Evolutionary conservation across 2,329 filamentous ascomycete genomes (phyloP), one percentile per base, ranked within the genome.

Genomic region (Scedosporium apiospermum): DNA sequence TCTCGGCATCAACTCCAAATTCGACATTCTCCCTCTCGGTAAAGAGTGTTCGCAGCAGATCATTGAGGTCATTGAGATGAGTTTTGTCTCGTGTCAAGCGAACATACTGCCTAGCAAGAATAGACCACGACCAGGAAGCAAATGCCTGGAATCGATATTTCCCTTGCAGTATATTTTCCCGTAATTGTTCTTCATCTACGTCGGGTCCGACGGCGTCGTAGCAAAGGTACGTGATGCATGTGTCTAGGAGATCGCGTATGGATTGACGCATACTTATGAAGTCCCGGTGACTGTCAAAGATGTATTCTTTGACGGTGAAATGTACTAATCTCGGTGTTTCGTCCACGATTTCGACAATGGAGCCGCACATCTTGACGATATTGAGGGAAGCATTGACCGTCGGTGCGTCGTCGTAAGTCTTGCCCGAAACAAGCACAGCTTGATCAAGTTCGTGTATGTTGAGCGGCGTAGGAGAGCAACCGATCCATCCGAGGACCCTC

Each of bases 281-380:
- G 14, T 63, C 21, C 26, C 34, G 12, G 23, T 46, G 16, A 2
- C 16, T 14, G 9, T 60, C 41, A n/a, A 61, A 53, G 4, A 65
- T 44, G 30, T 67, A 67, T 46, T 73, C 68, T 58, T 71, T 69
- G 23, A 68, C 71, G 2, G 71, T 74, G 64, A 73, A 74, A 62
- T 74, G 71, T 4, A 73, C 70, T 59, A 74, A 71, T 6, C 70
- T 69, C 12, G 70, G 63, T 26, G 65, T 64, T 2, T 65, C 67
- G 64, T 72, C 67, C 1, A 68, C 64, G 27, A 70, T 49, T 63
- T 74, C 72, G 3, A 74, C 63, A 26, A 74, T 67, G 1, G 72
- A 69, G 6, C 71, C 71, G 60, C 71, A 73, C 7, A 72, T 34
- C 30, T 61, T 27, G 30, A 65, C 57, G 38, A 70, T 14, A 44